Evolutionary conservation across 768 basidiomycete species (phyloP).

Genomic region (Lactarius psammicola): DNA sequence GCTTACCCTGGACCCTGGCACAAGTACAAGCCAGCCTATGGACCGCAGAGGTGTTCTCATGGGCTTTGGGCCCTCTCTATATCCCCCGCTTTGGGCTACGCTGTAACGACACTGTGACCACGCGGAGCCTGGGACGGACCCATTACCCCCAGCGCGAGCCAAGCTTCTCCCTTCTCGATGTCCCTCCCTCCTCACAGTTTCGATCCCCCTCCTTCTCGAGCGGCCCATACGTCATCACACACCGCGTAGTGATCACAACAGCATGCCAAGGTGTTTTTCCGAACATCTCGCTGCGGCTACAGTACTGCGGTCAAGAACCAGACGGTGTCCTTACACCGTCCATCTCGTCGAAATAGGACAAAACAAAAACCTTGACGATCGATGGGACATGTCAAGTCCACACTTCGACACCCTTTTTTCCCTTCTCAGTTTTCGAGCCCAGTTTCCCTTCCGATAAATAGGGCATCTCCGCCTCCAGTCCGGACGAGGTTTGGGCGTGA

Average conservation of each 20-base stretch:
- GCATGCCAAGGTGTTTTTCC: background rate
- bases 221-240: background rate
- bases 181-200: background rate
- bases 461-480: background rate
- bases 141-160: background rate
- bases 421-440: background rate
- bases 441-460: background rate
- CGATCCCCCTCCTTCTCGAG: background rate
- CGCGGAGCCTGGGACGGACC: background rate
- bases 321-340: background rate
- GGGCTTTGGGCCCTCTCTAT: background rate
- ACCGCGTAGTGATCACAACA: background rate
- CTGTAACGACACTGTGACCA: background rate
- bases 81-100: background rate
- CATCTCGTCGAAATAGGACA: background rate
- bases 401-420: background rate
- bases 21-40: background rate
- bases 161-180: background rate
- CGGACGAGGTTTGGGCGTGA: background rate
- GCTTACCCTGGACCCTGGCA: background rate
- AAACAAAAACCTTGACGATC: background rate
- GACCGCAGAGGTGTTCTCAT: background rate
- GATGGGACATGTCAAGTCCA: background rate
- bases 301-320: background rate
- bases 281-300: background rate